Evolutionary conservation across 148 eudicot species (phyloP).

Genomic region (Amaranthus palmeri): DNA sequence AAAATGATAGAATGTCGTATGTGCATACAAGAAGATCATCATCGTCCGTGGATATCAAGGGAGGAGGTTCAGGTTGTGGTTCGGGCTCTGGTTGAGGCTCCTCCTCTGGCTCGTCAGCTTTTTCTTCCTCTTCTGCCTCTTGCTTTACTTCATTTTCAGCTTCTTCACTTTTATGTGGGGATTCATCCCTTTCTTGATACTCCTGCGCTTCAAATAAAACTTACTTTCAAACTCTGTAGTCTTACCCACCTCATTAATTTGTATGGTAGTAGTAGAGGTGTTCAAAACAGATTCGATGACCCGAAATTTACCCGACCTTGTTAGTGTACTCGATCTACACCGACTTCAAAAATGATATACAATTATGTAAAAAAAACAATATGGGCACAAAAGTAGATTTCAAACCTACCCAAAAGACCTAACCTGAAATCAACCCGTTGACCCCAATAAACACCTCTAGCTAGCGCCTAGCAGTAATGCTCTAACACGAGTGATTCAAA

Average conservation of each 20-base stretch:
- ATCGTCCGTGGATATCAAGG: slow-evolving; percentile 48
- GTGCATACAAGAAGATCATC: slow-evolving; percentile 66
- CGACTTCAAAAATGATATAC: too few relatives aligned
- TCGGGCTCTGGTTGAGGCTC: slow-evolving; percentile 48
- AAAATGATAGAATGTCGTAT: neutral
- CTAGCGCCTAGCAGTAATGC: too few relatives aligned
- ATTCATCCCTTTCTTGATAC: slow-evolving; percentile 42
- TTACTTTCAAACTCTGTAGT: neutral
- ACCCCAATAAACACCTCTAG: too few relatives aligned
- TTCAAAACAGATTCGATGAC: too few relatives aligned
- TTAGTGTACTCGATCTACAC: too few relatives aligned
- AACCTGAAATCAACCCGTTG: too few relatives aligned
- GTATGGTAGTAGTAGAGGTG: neutral
- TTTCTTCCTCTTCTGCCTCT: slow-evolving; percentile 50
- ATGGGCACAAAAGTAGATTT: too few relatives aligned
- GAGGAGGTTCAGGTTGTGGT: slow-evolving; percentile 49
- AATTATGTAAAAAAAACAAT: too few relatives aligned
- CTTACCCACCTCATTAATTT: neutral
- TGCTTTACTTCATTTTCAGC: slow-evolving; percentile 36
- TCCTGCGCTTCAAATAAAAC: slow-evolving; percentile 47
- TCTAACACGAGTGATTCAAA: neutral
- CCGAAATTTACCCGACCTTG: too few relatives aligned
- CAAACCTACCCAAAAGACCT: too few relatives aligned
- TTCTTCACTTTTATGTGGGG: slow-evolving; percentile 45
- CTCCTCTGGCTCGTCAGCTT: slow-evolving; percentile 39